Base-by-base conservation (phyloP, 1,139 yeast species). In the Diutina mesorugosa region DNA sequence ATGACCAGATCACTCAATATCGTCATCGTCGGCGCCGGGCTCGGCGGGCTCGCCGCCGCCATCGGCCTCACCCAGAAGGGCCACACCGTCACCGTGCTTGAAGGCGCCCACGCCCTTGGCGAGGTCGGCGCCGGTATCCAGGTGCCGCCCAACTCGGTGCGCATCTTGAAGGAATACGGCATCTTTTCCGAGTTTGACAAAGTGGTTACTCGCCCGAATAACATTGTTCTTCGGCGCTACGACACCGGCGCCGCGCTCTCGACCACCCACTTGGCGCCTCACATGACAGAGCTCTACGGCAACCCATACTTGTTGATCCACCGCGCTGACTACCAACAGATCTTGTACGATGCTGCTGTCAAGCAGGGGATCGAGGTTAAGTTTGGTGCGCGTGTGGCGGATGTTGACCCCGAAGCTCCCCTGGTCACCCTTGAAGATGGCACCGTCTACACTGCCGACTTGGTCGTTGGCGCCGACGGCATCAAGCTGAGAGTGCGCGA, bases 111-210 rank as follows among this genome's bases (percentile, higher is more conserved):
- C 47, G 63, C 60, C 51, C 62, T 70, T n/a, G 70, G 69, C 16
- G 77, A 73, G 61, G 75, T 73, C 10, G 78, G 78, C 6, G 78
- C 77, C 7, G 74, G 74, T 10, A 70, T 71, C 56, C 74, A 70
- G 61, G 64, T 69, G 45, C 72, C 72, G n/a, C 74, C 74, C 16
- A 69, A 69, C 52, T 64, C 72, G 26, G 62, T 66, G 47, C 60
- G 63, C 53, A 64, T 69, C 7, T 35, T 51, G 8, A 41, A 51
- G 35, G 47, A 51, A n/a, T 51, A 51, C 21, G 47, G 47, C 4
- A 26, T 51, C 21, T 38, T 14, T n/a, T 18, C 21, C 8, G 30
- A 35, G 18, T 38, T 51, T 9, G 45, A 38, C 9, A 26, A 35
- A 12, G 54, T 51, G 47, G 54, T 51, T 6, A 38, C 47, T 28